Percentiles rank a stretch among this genome's conserved stretches.
phyloP scores from a whole-genome alignment of 768 basidiomycete genomes.

The Pleurotus ostreatus region DNA sequence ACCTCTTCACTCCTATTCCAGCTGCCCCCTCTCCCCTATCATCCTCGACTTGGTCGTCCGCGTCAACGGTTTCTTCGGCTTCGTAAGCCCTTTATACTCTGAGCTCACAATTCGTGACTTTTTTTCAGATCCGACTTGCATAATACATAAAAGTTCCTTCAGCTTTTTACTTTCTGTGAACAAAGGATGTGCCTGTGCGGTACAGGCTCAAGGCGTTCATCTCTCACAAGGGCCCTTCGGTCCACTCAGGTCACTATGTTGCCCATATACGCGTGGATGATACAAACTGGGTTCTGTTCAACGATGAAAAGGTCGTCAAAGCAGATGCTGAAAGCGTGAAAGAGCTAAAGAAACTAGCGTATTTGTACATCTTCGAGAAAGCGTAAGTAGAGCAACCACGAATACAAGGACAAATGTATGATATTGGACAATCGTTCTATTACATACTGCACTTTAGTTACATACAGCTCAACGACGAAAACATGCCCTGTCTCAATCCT shows the following conservation, averaged over 20 bases:
- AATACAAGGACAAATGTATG: no score
- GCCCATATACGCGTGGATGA: slow-evolving; percentile 64
- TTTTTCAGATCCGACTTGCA: not conserved
- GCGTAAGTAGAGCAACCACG: slow-evolving; percentile 19
- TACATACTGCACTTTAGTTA: no score
- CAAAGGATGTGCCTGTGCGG: slow-evolving; percentile 59
- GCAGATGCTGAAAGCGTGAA: slow-evolving; percentile 80
- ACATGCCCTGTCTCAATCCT: no score
- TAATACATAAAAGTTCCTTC: no score
- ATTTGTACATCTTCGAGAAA: slow-evolving; percentile 90
- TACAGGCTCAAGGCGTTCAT: slow-evolving; percentile 91
- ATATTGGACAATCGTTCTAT: no score
- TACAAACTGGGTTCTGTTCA: slow-evolving; percentile 82
- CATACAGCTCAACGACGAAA: no score
- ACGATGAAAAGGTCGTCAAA: slow-evolving; percentile 93
- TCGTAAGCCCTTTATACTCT: not conserved
- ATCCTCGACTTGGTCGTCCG: not conserved
- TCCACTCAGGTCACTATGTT: slow-evolving; percentile 93
- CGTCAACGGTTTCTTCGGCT: not conserved
- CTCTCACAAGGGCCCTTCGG: slow-evolving; percentile 94
- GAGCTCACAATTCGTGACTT: not conserved
- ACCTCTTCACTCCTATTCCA: not conserved
- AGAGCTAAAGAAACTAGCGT: slow-evolving; percentile 79
- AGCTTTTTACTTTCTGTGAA: no score
- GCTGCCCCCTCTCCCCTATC: not conserved